Base-by-base conservation (phyloP, 2,329 filamentous ascomycete genomes). In the Botryotinia narcissicola region DNA sequence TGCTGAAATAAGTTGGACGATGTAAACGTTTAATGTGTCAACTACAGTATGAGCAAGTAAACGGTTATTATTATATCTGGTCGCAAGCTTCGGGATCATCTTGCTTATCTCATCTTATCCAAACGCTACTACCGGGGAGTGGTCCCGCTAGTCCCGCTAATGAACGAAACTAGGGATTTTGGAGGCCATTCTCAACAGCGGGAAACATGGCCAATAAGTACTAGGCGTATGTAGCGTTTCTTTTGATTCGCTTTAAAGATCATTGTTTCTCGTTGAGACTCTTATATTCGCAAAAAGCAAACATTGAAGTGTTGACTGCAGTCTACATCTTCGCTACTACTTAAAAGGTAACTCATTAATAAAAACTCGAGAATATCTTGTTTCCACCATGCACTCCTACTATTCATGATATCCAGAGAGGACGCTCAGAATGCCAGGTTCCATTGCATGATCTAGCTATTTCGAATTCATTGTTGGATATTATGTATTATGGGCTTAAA, bases 71-170 rank as follows among this genome's bases (percentile, higher is more conserved):
- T 40, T 61, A 61, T 37, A 62, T 62, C 60, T 62, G 60, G 60
- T 62, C 60, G 60, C 35, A 63, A 63, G 61, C 37, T 44, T 63
- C 25, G 60, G 61, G 37, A 63, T 37, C 37, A 32, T 40, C 61
- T 42, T 63, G 60, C 60, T 62, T 62, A 62, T 62, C 60, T 62
- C 60, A 62, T 62, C 60, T 62, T 40, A 62, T 63, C 61, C 61
- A 63, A 20, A 29, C 16, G 14, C 25, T 42, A 18, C 37, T 42
- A 16, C 37, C 60, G 37, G 16, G 37, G 37, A 7, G 60, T 42
- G 22, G 60, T 63, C 37, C 37, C 25, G 16, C 37, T 37, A 18
- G 25, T 62, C 22, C 22, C 51, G 51, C 35, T 22, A 62, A 40
- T 62, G 35, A 35, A n/a, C 35, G 22, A 40, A n/a, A 62, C 22